These are phyloP conservation scores for Sechiopsis laciniata DNA, from an alignment of 306 rosid genomes.

Conservation along the genomic window DNA sequence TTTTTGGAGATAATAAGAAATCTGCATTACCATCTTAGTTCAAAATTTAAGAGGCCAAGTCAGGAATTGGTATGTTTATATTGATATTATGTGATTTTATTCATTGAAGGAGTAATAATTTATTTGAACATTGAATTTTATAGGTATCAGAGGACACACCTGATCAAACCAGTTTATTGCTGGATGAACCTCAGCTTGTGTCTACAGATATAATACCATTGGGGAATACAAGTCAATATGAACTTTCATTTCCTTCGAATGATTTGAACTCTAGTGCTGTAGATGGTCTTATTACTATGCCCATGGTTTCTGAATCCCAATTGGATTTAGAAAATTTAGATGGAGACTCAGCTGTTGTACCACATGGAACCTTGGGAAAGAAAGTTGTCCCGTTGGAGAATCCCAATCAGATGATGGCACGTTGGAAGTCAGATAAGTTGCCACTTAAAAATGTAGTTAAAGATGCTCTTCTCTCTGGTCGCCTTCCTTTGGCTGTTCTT, in stretches of 20 bases:
- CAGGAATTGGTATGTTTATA: constrained; percentile 56
- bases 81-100: constrained; percentile 6
- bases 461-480: constrained; percentile 91
- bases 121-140: constrained; percentile 22
- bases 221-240: constrained; percentile 47
- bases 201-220: constrained; percentile 41
- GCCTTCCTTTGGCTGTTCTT: constrained; percentile 96
- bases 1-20: constrained; percentile 87
- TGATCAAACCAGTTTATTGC: constrained; percentile 37
- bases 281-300: constrained; percentile 55
- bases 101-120: background rate
- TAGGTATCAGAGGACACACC: constrained; percentile 55
- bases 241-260: constrained; percentile 42
- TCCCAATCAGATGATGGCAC: constrained; percentile 88
- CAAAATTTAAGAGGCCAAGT: constrained; percentile 63
- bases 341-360: constrained; percentile 44
- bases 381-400: constrained; percentile 61
- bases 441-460: constrained; percentile 78
- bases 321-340: constrained; percentile 45
- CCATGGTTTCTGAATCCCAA: constrained; percentile 41
- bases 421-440: constrained; percentile 84
- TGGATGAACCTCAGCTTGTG: constrained; percentile 50
- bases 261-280: constrained; percentile 29
- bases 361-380: constrained; percentile 35
- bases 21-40: constrained; percentile 62